These are phyloP conservation scores for Pyrus pyrifolia DNA, from an alignment of 306 rosid species.

Conservation along the genomic window DNA sequence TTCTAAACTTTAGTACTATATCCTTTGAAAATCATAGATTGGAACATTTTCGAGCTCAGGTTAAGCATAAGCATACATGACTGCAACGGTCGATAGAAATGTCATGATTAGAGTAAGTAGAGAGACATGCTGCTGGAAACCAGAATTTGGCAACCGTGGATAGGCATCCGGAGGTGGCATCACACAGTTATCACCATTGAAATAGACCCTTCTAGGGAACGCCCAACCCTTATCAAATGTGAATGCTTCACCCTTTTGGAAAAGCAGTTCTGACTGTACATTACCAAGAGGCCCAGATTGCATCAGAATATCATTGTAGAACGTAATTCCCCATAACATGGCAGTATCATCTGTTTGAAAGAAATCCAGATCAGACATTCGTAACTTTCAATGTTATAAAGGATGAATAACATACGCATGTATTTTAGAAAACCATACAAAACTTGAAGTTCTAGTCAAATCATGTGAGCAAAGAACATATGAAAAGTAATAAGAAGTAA, in stretches of 20 bases:
- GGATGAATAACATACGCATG: neutral
- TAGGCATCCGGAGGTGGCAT: slow-evolving; percentile 91
- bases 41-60: neutral
- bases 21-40: neutral
- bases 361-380: neutral
- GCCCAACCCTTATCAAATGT: slow-evolving; percentile 92
- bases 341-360: slow-evolving; percentile 80
- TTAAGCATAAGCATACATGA: slow-evolving; percentile 26
- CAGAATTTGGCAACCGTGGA: slow-evolving; percentile 64
- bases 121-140: slow-evolving; percentile 34
- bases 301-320: slow-evolving; percentile 78
- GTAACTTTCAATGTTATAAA: neutral
- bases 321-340: slow-evolving; percentile 85
- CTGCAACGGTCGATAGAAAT: slow-evolving; percentile 30
- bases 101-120: slow-evolving; percentile 29
- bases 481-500: neutral
- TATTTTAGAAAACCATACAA: neutral
- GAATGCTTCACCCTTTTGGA: slow-evolving; percentile 58
- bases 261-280: slow-evolving; percentile 82
- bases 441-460: neutral
- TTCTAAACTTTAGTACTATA: slow-evolving; percentile 21
- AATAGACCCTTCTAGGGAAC: slow-evolving; percentile 75
- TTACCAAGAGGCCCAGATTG: slow-evolving; percentile 73
- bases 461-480: neutral
- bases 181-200: slow-evolving; percentile 89